Evolutionary conservation across 495 filamentous ascomycete genomes (phyloP), one percentile per base, ranked within the genome.

Genomic region (Massariosphaeria phaeospora): DNA sequence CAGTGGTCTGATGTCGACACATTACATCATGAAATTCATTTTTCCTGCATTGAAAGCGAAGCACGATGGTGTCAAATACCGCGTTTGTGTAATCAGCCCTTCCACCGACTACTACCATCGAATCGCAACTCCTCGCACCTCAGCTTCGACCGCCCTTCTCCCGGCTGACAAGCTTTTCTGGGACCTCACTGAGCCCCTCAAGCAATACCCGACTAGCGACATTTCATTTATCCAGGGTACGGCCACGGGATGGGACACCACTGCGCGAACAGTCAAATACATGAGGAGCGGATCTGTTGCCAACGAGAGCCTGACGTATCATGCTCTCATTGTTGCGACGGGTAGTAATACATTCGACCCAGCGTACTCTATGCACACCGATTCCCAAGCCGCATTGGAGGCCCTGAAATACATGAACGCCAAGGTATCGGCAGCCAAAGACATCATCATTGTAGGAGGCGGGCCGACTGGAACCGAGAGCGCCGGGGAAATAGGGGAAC

Each of bases 381-480:
- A 83, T 13, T 57, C 66, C 2, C 70, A 79, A 11, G 63, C 61
- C 0, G 70, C 66, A 0, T 55, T 66, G 31, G 56, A 64, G n/a
- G 67, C 59, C 29, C 31, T 63, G 24, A 48, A 52, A 25, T 45
- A 10, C 2, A 33, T 44, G 13, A 76, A 76, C 35, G 36, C 70
- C 6, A 43, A 64, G 20, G 74, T 86, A 45, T 55, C 69, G 3
- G 50, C 35, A 1, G 84, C 84, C n/a, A 74, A 79, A 35, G 72
- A 69, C 24, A 81, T 89, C 51, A 61, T 78, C 31, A 71, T 79
- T 35, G 67, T 65, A 3, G 87, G 87, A 26, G 86, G 76, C 0
- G 87, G 87, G 0, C 67, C 80, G 7, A 78, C 84, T 1, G 86
- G 84, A 10, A 75, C 87, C 39, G 77, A 80, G 50, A 72, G 68